Percentiles rank a stretch among this genome's conserved stretches.
phyloP scores from a whole-genome alignment of 2,329 filamentous ascomycete species.

The Allantophomopsis lycopodina region DNA sequence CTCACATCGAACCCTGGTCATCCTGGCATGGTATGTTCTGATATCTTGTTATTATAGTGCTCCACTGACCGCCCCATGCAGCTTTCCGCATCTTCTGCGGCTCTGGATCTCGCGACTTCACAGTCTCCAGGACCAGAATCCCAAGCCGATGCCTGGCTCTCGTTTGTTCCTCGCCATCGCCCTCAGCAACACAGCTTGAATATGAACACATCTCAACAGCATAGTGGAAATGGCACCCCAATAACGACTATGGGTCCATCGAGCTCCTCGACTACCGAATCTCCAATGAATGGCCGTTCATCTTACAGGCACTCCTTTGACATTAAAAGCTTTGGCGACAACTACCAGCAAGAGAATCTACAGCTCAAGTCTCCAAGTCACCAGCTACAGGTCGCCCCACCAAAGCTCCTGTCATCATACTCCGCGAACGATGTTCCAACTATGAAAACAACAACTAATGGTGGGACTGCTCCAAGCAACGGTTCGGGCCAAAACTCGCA shows the following conservation, averaged over 20 bases:
- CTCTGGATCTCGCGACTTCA: conserved; percentile 65
- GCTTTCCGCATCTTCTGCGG: conserved; percentile 69
- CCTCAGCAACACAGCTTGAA: conserved; percentile 32
- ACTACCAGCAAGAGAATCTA: conserved; percentile 11
- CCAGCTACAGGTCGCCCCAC: conserved; percentile 42
- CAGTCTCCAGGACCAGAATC: conserved; percentile 50
- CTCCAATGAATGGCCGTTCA: conserved; percentile 31
- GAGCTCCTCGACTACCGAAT: conserved; percentile 26
- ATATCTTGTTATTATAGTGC: neutral
- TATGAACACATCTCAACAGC: conserved; percentile 12
- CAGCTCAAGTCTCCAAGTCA: conserved; percentile 26
- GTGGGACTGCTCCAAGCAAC: conserved; percentile 5
- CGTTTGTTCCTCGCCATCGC: conserved; percentile 17
- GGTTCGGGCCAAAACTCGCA: conserved; percentile 35
- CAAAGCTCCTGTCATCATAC: conserved; percentile 72
- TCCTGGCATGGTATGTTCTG: conserved; percentile 14
- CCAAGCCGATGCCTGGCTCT: conserved; percentile 13
- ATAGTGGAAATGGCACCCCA: conserved; percentile 19
- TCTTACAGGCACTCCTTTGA: conserved; percentile 45
- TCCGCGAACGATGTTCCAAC: conserved; percentile 84
- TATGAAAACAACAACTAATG: conserved; percentile 41
- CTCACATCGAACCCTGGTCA: conserved; percentile 49
- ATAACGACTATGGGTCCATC: conserved; percentile 21
- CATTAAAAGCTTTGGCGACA: conserved; percentile 27
- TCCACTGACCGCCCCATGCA: conserved; percentile 32